These are phyloP conservation scores for Neurospora sp. DNA, from an alignment of 495 filamentous ascomycete genomes.

Conservation along the genomic window DNA sequence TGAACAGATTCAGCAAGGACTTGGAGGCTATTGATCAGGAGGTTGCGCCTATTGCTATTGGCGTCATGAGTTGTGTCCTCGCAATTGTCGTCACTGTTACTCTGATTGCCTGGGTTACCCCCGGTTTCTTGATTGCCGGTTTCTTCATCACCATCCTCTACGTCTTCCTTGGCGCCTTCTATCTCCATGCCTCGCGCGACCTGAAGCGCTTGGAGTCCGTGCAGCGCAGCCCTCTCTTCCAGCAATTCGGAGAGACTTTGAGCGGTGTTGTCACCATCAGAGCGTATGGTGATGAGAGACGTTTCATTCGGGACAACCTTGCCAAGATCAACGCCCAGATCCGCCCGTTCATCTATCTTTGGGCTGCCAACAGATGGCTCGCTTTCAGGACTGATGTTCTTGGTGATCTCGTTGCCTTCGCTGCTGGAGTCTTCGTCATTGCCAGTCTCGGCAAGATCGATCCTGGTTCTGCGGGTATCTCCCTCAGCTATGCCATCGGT, in stretches of 20 bases:
- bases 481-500: slow-evolving; percentile 93
- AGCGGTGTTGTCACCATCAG: slow-evolving; percentile 96
- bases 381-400: slow-evolving; percentile 83
- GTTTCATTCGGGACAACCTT: slow-evolving; percentile 92
- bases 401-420: slow-evolving; percentile 88
- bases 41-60: slow-evolving; percentile 77
- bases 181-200: slow-evolving; percentile 82
- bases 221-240: slow-evolving; percentile 88
- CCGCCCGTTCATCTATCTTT: slow-evolving; percentile 90
- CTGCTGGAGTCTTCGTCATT: slow-evolving; percentile 86
- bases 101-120: slow-evolving; percentile 87
- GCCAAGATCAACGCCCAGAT: slow-evolving; percentile 79
- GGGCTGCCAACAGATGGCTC: slow-evolving; percentile 97
- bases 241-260: slow-evolving; percentile 96
- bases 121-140: slow-evolving; percentile 80
- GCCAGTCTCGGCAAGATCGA: slow-evolving; percentile 75
- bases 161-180: slow-evolving; percentile 73
- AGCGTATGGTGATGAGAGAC: slow-evolving; percentile 87
- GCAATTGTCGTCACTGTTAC: slow-evolving; percentile 78
- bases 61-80: slow-evolving; percentile 44
- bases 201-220: slow-evolving; percentile 93
- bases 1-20: slow-evolving; percentile 98
- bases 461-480: slow-evolving; percentile 88
- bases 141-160: slow-evolving; percentile 80
- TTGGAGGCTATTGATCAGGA: slow-evolving; percentile 94